phyloP scores from a whole-genome alignment of 768 basidiomycete species.

The Podaxis mareebaensis region DNA sequence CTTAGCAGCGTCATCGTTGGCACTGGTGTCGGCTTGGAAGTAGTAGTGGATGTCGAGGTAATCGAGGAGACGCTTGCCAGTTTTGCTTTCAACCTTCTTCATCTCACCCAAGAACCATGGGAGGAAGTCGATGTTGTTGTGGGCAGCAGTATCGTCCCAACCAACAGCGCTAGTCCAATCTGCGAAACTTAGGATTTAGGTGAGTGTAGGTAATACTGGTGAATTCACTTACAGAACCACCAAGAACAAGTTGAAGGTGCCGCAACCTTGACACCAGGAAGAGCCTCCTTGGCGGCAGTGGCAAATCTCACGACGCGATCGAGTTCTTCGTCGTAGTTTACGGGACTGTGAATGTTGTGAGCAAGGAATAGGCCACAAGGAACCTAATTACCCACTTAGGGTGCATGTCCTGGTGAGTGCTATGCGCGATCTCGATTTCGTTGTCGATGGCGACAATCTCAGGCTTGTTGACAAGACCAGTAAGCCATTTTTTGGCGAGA shows the following conservation, averaged over 20 bases:
- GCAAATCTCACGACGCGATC: slow-evolving; percentile 43
- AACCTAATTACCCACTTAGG: slow-evolving; percentile 33
- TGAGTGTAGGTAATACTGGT: neutral
- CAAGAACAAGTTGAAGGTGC: slow-evolving; percentile 49
- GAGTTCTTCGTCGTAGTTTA: slow-evolving; percentile 55
- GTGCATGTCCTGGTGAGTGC: slow-evolving; percentile 60
- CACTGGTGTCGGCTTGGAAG: slow-evolving; percentile 51
- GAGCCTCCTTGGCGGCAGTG: slow-evolving; percentile 41
- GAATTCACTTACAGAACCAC: slow-evolving; percentile 41
- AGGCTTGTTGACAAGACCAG: slow-evolving; percentile 47
- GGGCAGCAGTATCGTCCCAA: slow-evolving; percentile 48
- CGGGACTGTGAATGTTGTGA: slow-evolving; percentile 29
- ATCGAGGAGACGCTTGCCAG: slow-evolving; percentile 48
- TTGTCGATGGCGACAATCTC: slow-evolving; percentile 51
- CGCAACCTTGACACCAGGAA: slow-evolving; percentile 44
- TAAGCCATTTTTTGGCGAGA: slow-evolving; percentile 43
- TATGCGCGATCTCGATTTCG: slow-evolving; percentile 56
- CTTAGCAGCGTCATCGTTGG: slow-evolving; percentile 52
- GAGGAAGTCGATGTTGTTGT: slow-evolving; percentile 52
- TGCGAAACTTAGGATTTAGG: slow-evolving; percentile 19
- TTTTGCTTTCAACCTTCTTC: slow-evolving; percentile 34
- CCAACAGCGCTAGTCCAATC: slow-evolving; percentile 56
- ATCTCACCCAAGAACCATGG: slow-evolving; percentile 58
- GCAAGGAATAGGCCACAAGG: neutral
- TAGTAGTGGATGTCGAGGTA: slow-evolving; percentile 61